Base-by-base conservation (phyloP, 2,329 filamentous ascomycete species). In the Penicillium sp. region DNA sequence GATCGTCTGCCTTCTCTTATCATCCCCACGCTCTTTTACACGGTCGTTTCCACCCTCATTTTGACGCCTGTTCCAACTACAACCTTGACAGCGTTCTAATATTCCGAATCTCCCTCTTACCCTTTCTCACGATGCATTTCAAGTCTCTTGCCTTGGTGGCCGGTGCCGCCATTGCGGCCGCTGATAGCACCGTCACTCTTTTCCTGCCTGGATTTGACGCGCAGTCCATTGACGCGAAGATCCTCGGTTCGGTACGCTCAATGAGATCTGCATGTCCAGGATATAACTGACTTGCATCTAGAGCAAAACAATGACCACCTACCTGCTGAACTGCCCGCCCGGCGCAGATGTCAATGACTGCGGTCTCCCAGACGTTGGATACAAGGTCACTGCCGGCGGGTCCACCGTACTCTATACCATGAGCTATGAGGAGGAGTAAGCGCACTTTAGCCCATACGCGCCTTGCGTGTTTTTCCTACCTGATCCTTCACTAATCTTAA, bases 241-340 rank as follows among this genome's bases (percentile, higher is more conserved):
- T 63, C 4, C n/a, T 63, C 6, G 61, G 61, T 46, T 52, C 54
- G 26, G 61, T 63, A 60, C 7, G 58, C 14, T 33, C 2, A 16
- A n/a, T 14, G 2, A 33, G 5, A 49, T 45, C 16, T 40, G 14
- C 4, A n/a, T 3, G 7, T 14, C 5, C 7, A 19, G 13, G 28
- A 46, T n/a, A n/a, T n/a, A 10, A 35, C 51, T 55, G 22, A 49
- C 48, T 25, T 26, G 1, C n/a, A 37, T 48, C 19, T 22, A 70
- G 68, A 59, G 49, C 45, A 63, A 43, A 37, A 37, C 62, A 4
- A 49, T 58, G 52, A 70, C 67, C 4, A 68, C 66, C 54, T 70
- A 70, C 52, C 26, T 59, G 25, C 37, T 70, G 43, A 45, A 65
- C 30, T 70, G 67, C 49, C 54, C 62, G 8, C 5, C 55, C 13